Percentiles rank a stretch among this genome's conserved stretches.
Evolutionary conservation across 169 alveolate genomes (phyloP).

Genomic region (Plasmodium gallinaceum): DNA sequence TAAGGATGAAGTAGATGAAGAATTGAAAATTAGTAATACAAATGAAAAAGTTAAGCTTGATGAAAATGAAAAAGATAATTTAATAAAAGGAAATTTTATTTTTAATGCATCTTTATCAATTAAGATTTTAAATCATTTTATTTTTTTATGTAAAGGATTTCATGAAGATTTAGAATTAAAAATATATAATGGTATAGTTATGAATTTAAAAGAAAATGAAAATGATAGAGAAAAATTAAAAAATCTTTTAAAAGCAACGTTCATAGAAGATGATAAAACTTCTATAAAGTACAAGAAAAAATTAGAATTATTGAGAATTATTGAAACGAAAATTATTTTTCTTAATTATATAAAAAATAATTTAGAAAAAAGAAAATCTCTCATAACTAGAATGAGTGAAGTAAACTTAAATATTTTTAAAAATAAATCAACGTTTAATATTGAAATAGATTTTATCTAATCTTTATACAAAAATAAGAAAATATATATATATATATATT

Average conservation of each 20-base stretch:
- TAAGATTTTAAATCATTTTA: constrained; percentile 64
- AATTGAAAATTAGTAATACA: neutral
- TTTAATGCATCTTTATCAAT: constrained; percentile 61
- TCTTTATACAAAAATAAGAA: too few relatives aligned
- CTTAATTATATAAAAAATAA: constrained; percentile 66
- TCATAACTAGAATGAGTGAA: constrained; percentile 73
- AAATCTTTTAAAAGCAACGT: constrained; percentile 19
- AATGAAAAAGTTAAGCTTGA: neutral
- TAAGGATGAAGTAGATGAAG: neutral
- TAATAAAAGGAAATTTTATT: constrained; percentile 11
- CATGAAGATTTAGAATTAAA: constrained; percentile 74
- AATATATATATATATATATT: neutral
- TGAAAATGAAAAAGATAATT: neutral
- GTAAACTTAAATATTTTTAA: constrained; percentile 64
- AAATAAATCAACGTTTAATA: constrained; percentile 64
- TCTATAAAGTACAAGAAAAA: constrained; percentile 64
- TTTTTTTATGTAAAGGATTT: constrained; percentile 57
- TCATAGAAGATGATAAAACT: constrained; percentile 27
- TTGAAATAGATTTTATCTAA: constrained; percentile 68
- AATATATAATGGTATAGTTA: constrained; percentile 64
- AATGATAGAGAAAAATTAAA: constrained; percentile 63
- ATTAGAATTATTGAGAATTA: constrained; percentile 45
- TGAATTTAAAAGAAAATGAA: constrained; percentile 40
- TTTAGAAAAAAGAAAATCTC: constrained; percentile 72
- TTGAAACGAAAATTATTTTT: constrained; percentile 64